These are phyloP conservation scores for Orbilia oligospora DNA, from an alignment of 2,329 filamentous ascomycete genomes.

Conservation along the genomic window DNA sequence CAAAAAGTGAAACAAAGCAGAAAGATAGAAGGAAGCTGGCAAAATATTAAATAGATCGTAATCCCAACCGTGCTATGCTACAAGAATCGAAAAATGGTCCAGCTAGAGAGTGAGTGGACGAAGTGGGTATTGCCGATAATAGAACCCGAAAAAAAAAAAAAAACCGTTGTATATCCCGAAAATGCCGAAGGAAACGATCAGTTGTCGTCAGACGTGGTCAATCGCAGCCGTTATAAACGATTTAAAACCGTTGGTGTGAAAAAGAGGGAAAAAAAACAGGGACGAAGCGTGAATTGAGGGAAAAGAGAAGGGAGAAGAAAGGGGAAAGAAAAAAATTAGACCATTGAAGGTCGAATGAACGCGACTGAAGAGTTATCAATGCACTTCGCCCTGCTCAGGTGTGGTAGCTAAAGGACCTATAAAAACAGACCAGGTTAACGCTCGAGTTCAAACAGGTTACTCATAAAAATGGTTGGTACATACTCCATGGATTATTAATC, in stretches of 20 bases:
- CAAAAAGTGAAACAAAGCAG: not conserved
- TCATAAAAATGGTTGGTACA: constrained; percentile 10
- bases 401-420: constrained; percentile 53
- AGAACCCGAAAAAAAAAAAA: not conserved
- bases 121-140: constrained; percentile 17
- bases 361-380: constrained; percentile 15
- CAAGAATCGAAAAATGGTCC: constrained; percentile 45
- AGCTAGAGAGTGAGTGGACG: not conserved
- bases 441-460: not conserved
- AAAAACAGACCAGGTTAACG: constrained; percentile 24
- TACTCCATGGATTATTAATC: constrained; percentile 53
- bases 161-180: constrained; percentile 25
- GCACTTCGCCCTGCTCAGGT: constrained; percentile 55
- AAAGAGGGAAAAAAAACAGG: constrained; percentile 3
- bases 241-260: constrained; percentile 20
- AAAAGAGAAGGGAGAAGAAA: not conserved
- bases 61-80: constrained; percentile 29
- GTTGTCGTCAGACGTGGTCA: constrained; percentile 43
- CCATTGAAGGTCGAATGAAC: not conserved
- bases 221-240: constrained; percentile 34
- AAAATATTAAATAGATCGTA: constrained; percentile 25
- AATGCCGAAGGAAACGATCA: constrained; percentile 36
- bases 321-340: not conserved
- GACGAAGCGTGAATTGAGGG: not conserved
- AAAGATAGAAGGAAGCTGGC: not conserved